Percentiles rank a stretch among this genome's conserved stretches.
These are phyloP conservation scores for Lipomyces anomalus DNA, from an alignment of 805 yeast genomes.

Conservation along the genomic window DNA sequence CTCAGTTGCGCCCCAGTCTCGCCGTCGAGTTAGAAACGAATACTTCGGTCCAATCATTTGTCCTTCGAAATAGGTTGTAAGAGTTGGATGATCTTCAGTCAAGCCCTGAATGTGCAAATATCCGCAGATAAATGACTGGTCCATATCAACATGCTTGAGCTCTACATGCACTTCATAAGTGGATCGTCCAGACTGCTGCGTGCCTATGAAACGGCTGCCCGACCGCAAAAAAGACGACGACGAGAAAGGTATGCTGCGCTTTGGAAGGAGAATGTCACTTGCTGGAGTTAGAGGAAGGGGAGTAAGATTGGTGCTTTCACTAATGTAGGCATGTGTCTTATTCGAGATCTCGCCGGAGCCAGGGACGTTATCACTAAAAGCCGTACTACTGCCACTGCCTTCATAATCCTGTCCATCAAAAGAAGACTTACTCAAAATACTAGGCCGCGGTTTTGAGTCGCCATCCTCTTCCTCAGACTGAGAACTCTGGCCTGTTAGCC, in stretches of 20 bases:
- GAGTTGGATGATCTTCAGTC: constrained; percentile 54
- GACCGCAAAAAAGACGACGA: constrained; percentile 49
- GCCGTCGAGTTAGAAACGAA: constrained; percentile 54
- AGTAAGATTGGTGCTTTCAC: neutral
- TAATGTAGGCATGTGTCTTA: too few species aligned
- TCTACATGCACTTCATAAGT: constrained; percentile 65
- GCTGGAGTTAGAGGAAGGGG: neutral
- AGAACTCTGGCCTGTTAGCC: too few species aligned
- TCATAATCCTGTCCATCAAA: too few species aligned
- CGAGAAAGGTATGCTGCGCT: constrained; percentile 1
- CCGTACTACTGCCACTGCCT: too few species aligned
- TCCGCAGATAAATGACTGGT: constrained; percentile 49
- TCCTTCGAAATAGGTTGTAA: constrained; percentile 67
- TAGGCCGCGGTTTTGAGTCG: too few species aligned
- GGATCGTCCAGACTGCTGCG: constrained; percentile 62
- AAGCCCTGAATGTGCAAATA: constrained; percentile 58
- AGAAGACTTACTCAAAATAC: too few species aligned
- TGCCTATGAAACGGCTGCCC: constrained; percentile 57
- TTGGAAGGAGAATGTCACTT: neutral
- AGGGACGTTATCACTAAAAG: too few species aligned
- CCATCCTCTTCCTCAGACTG: too few species aligned
- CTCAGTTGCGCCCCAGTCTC: constrained; percentile 57
- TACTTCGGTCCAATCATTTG: constrained; percentile 59
- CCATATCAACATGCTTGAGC: constrained; percentile 61
- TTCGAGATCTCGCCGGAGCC: too few species aligned